A percentile compares a stretch with the other conserved stretches of the same genome.
Evolutionary conservation across 2,329 filamentous ascomycete species (phyloP).

Genomic region (Fusarium aywerte): DNA sequence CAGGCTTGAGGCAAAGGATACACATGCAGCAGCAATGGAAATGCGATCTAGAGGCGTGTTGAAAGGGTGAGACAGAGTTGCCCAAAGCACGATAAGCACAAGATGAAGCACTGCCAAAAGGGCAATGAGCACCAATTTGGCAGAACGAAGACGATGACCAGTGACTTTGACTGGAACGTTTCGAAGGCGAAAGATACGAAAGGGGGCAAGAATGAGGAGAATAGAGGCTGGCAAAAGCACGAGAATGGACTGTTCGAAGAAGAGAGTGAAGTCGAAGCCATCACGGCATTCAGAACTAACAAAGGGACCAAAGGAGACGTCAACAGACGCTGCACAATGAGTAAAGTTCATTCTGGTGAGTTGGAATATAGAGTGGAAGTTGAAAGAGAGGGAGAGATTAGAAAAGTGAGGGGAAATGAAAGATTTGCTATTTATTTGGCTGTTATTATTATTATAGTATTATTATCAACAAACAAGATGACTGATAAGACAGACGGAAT

Average conservation of each 20-base stretch:
- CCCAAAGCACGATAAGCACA: conserved; percentile 50
- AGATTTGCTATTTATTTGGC: conserved; percentile 2
- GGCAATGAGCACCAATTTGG: conserved; percentile 47
- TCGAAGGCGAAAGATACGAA: conserved; percentile 47
- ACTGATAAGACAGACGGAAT: conserved; percentile 2
- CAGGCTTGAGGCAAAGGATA: conserved; percentile 49
- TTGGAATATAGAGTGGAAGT: neutral
- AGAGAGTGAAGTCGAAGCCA: conserved; percentile 62
- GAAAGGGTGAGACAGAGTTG: conserved; percentile 20
- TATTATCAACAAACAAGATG: neutral
- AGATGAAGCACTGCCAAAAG: conserved; percentile 50
- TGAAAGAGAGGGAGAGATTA: neutral
- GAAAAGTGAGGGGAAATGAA: neutral
- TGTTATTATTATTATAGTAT: too few species aligned
- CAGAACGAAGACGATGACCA: conserved; percentile 39
- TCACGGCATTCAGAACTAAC: conserved; percentile 49
- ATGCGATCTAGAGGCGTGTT: conserved; percentile 40
- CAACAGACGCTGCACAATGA: conserved; percentile 38
- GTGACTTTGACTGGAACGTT: conserved; percentile 44
- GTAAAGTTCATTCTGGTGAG: conserved; percentile 40
- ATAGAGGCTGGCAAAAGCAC: conserved; percentile 47
- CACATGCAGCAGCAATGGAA: conserved; percentile 48
- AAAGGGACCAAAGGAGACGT: conserved; percentile 44
- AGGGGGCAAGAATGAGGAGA: conserved; percentile 48
- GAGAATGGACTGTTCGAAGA: conserved; percentile 56